Evolutionary conservation across 2,329 filamentous ascomycete species (phyloP), one percentile per base, ranked within the genome.

Genomic region (Penicillium sp.): DNA sequence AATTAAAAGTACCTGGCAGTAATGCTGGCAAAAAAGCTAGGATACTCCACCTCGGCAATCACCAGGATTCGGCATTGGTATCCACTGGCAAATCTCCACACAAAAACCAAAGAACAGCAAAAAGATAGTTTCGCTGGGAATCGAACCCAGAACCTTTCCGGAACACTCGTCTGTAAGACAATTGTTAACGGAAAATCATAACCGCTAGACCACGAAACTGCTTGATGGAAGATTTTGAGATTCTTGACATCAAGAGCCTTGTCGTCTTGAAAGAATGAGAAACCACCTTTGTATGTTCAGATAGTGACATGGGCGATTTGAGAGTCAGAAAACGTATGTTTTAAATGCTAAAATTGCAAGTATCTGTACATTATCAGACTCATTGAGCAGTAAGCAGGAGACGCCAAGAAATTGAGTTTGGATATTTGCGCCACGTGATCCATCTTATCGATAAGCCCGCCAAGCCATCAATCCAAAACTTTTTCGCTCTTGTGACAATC

Each of bases 391-490:
- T 27, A 5, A 1, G 24, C 24, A 27, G 8, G 24, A 27, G 8
- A 34, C 14, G 32, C 32, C 32, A 34, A 34, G 11, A 32, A 52
- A 52, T 47, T 34, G 1, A 24, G 9, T 16, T 5, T 42, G 6
- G 36, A 34, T 21, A 42, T 34, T 11, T 1, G 2, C 21, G 1
- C 0, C 52, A 54, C 52, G 52, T 54, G 52, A 43, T 9, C 40
- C 27, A 11, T 56, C 67, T 73, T 73, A 73, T 73, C 71, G 71
- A 73, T 73, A 73, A 71, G 62, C 9, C 51, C 47, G 71, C 71
- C 71, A 73, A 73, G 71, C 59, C 67, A 55, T 64, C 59, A 56
- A 64, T 60, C 70, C 70, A 73, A 72, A 72, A 69, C 61, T 73
- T 72, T 73, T 71, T 64, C 63, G 64, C 62, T 64, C 64, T 57